These are phyloP conservation scores for Hypoxylon sp. DNA, from an alignment of 2,329 filamentous ascomycete species.

Conservation along the genomic window DNA sequence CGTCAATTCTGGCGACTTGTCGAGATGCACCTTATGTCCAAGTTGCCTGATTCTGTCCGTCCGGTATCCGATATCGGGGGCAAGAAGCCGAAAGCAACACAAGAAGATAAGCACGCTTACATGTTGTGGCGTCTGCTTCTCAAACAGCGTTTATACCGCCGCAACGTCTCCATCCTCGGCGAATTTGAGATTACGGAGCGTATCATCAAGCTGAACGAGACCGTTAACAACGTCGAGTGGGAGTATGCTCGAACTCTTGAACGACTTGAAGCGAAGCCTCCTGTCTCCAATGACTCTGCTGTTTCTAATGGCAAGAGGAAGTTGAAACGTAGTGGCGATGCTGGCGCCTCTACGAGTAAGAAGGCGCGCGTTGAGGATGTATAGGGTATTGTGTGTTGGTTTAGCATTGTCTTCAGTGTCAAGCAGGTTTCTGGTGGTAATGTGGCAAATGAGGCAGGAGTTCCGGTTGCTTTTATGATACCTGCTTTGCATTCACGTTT, in stretches of 20 bases:
- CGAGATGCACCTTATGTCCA: slow-evolving; percentile 80
- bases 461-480: slow-evolving; percentile 49
- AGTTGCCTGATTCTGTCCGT: slow-evolving; percentile 69
- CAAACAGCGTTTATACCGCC: slow-evolving; percentile 82
- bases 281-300: slow-evolving; percentile 6
- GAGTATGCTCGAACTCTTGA: slow-evolving; percentile 79
- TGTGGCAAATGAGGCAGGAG: slow-evolving; percentile 41
- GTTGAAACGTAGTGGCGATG: slow-evolving; percentile 52
- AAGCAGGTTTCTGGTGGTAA: slow-evolving; percentile 21
- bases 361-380: slow-evolving; percentile 60
- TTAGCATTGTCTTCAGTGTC: slow-evolving; percentile 33
- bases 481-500: slow-evolving; percentile 48
- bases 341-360: slow-evolving; percentile 57
- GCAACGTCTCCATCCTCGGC: slow-evolving; percentile 79
- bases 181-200: slow-evolving; percentile 78
- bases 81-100: slow-evolving; percentile 57
- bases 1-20: slow-evolving; percentile 82
- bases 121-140: slow-evolving; percentile 80
- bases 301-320: slow-evolving; percentile 64
- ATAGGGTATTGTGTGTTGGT: slow-evolving; percentile 18
- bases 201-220: slow-evolving; percentile 79
- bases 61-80: slow-evolving; percentile 59
- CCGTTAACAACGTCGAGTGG: slow-evolving; percentile 76
- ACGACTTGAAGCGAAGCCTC: slow-evolving; percentile 47
- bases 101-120: slow-evolving; percentile 73